A percentile compares a stretch with the other conserved stretches of the same genome.
phyloP scores from a whole-genome alignment of 2,329 filamentous ascomycete species.

The Dactylellina parvicollis region DNA sequence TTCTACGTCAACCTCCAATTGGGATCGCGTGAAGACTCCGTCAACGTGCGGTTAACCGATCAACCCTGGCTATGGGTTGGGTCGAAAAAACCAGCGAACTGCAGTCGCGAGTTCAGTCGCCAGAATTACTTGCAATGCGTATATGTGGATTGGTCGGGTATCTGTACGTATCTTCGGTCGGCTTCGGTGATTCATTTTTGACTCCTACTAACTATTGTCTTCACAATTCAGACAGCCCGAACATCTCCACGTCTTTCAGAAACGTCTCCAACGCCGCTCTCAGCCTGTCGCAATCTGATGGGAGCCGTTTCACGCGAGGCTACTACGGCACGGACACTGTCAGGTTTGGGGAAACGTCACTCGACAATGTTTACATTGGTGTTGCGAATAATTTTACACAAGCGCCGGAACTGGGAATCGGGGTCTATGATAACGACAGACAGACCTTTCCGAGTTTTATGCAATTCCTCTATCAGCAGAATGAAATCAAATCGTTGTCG shows the following conservation, averaged over 20 bases:
- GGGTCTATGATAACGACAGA: conserved; percentile 34
- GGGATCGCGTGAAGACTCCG: conserved; percentile 28
- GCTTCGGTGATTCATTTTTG: neutral
- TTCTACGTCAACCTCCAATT: conserved; percentile 36
- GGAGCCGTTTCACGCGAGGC: conserved; percentile 15
- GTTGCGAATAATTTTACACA: conserved; percentile 45
- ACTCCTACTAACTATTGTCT: neutral
- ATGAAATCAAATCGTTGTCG: conserved; percentile 32
- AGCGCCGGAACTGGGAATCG: conserved; percentile 36
- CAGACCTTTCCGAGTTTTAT: conserved; percentile 47
- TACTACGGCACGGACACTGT: conserved; percentile 44
- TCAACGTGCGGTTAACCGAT: conserved; percentile 39
- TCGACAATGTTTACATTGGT: conserved; percentile 47
- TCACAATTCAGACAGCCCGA: conserved; percentile 17
- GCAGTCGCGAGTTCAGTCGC: conserved; percentile 16
- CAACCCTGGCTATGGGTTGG: conserved; percentile 48
- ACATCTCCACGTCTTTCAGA: conserved; percentile 14
- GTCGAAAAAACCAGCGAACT: conserved; percentile 20
- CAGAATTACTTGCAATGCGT: conserved; percentile 36
- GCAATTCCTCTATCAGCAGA: conserved; percentile 27
- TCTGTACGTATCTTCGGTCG: conserved; percentile 15
- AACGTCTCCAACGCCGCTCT: conserved; percentile 33
- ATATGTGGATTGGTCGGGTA: conserved; percentile 40
- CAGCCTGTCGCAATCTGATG: conserved; percentile 28
- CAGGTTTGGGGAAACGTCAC: conserved; percentile 14